Conservation (phyloP, 805 yeast species). For the Saccharomyces cerevisiae region DNA sequence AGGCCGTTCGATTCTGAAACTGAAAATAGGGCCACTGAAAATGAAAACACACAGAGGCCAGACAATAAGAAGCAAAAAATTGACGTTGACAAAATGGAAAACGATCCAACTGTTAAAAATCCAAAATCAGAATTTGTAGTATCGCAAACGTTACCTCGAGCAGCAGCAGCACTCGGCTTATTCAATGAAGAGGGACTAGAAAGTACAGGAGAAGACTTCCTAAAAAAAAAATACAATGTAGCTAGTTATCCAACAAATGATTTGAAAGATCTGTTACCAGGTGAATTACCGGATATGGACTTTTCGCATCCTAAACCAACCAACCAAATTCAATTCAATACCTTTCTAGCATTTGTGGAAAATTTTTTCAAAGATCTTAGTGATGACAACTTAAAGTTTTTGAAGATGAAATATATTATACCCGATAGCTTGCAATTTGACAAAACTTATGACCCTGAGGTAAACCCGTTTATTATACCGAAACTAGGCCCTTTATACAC, state of each 20-base stretch:
- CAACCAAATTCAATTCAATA: constrained; percentile 85
- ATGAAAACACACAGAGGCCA: constrained; percentile 3
- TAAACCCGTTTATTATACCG: constrained; percentile 74
- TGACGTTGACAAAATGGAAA: constrained; percentile 31
- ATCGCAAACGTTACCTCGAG: constrained; percentile 58
- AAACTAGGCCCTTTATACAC: constrained; percentile 76
- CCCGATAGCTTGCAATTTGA: constrained; percentile 37
- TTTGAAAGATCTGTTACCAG: constrained; percentile 70
- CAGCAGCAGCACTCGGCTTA: constrained; percentile 57
- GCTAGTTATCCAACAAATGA: constrained; percentile 82
- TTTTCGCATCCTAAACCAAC: constrained; percentile 75
- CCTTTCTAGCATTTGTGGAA: constrained; percentile 79
- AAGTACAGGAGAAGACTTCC: constrained; percentile 62
- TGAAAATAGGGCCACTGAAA: constrained; percentile 11
- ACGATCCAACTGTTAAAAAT: constrained; percentile 54
- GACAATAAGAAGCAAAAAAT: constrained; percentile 10
- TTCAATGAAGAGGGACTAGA: constrained; percentile 58
- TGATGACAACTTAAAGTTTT: constrained; percentile 74
- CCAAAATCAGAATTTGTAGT: constrained; percentile 72
- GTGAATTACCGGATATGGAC: constrained; percentile 79
- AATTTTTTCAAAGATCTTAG: constrained; percentile 68
- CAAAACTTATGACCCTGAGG: constrained; percentile 51
- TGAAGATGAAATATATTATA: constrained; percentile 52
- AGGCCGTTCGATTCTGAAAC: constrained; percentile 5
- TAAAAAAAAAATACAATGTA: constrained; percentile 74